Conservation (phyloP, 2,329 filamentous ascomycete species). For the Laburnicola sp. region DNA sequence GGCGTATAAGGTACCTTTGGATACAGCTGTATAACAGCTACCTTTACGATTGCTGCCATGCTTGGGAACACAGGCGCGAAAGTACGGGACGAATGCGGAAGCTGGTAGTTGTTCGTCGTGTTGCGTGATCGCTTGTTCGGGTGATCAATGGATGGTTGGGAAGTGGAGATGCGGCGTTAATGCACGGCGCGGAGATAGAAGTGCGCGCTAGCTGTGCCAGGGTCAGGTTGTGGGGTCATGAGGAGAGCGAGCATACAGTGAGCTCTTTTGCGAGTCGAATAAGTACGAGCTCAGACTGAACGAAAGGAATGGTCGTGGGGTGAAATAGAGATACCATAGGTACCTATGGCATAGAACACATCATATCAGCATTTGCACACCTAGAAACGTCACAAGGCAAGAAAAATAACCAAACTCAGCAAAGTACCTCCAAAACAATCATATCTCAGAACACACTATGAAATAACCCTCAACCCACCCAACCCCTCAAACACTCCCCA, state of each 20-base stretch:
- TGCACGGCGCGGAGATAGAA: slow-evolving; percentile 12
- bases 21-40: slow-evolving; percentile 56
- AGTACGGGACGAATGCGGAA: background rate
- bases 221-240: too few species aligned
- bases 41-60: slow-evolving; percentile 52
- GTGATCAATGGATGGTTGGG: background rate
- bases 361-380: too few species aligned
- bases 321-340: too few species aligned
- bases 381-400: too few species aligned
- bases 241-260: too few species aligned
- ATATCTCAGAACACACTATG: too few species aligned
- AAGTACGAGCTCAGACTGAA: too few species aligned
- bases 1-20: slow-evolving; percentile 45
- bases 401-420: too few species aligned
- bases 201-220: background rate
- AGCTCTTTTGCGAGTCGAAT: too few species aligned
- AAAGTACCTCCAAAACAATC: too few species aligned
- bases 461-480: background rate
- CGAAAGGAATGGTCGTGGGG: too few species aligned
- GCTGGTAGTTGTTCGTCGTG: slow-evolving; percentile 30
- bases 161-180: slow-evolving; percentile 6
- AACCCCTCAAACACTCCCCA: slow-evolving; percentile 17
- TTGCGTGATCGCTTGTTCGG: background rate
- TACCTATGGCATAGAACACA: too few species aligned
- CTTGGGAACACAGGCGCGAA: slow-evolving; percentile 3